Base-by-base conservation (phyloP, 495 filamentous ascomycete genomes). In the Tuber magnatum region DNA sequence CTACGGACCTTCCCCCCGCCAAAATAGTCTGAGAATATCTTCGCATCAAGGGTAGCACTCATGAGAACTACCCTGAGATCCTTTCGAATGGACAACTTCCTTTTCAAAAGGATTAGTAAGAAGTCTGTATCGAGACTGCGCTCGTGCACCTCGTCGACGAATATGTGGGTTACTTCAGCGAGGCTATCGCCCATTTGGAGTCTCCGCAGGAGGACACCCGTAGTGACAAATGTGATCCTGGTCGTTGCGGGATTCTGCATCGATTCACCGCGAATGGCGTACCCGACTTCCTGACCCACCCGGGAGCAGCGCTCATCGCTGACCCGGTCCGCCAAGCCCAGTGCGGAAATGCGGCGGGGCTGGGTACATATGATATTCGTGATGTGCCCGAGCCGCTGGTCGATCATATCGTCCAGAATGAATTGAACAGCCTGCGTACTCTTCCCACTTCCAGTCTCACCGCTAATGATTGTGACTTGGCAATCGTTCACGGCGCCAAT, bases 371-470 rank as follows among this genome's bases (percentile, higher is more conserved):
- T 89, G 69, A 99, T 97, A 77, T 94, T 97, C n/a, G 92, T 92
- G 24, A 87, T 86, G 7, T 87, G 88, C 14, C 95, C 95, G 22
- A 95, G 85, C 22, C 89, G 87, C 39, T 88, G 87, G 78, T 89
- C 84, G 80, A 97, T 97, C 81, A 99, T 86, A 80, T 97, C 93
- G 80, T 99, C 95, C 10, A 99, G 86, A 38, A 99, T 86, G 83
- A 98, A 99, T 83, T 99, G 95, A 6, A 97, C 95, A 20, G 93
- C 93, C 83, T 99, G 95, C 1, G 95, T 99, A 73, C 93, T 97
- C 83, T 99, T 99, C 80, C 95, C 95, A 68, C 92, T 96, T 73
- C 95, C 95, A 10, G 95, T 99, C 84, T 97, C 95, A 78, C 95
- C 95, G 41, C 93, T 94, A 72, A 99, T 96, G 77, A 99, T 98